Evolutionary conservation across 257 asterid species (phyloP).

Genomic region (Haberlea rhodopensis): DNA sequence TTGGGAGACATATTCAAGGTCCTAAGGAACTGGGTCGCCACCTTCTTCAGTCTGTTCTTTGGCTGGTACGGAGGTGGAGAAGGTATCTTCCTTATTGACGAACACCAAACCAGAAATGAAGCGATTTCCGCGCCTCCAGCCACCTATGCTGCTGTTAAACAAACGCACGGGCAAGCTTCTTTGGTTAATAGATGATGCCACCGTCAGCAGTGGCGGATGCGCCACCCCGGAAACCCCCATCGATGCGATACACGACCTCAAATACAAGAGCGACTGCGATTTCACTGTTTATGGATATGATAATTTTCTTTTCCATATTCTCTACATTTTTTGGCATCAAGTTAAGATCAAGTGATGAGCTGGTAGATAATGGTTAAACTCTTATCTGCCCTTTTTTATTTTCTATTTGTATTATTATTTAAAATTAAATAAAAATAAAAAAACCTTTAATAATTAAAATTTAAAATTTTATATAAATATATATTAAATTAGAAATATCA

Average conservation of each 20-base stretch:
- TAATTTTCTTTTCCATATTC: no score
- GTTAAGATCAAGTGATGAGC: no score
- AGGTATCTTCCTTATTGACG: slow-evolving; percentile 44
- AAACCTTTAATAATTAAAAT: no score
- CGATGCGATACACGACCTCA: background rate
- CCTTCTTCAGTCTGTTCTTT: slow-evolving; percentile 30
- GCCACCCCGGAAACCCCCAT: slow-evolving; percentile 33
- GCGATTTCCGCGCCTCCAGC: slow-evolving; percentile 24
- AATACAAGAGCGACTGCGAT: no score
- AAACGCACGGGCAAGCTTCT: slow-evolving; percentile 18
- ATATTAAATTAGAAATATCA: no score
- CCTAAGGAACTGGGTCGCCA: slow-evolving; percentile 52
- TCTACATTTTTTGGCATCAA: no score
- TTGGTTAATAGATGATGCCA: slow-evolving; percentile 21
- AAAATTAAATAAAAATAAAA: no score
- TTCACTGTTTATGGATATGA: no score
- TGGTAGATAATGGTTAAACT: no score
- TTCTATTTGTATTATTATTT: no score
- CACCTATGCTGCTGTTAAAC: slow-evolving; percentile 10
- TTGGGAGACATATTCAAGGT: slow-evolving; percentile 68
- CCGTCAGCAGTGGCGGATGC: slow-evolving; percentile 30
- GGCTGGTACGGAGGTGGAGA: slow-evolving; percentile 29
- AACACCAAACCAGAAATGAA: slow-evolving; percentile 34
- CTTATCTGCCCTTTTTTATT: no score
- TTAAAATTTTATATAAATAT: no score